phyloP scores from a whole-genome alignment of 176 grass and related monocot genomes.

The Bonia amplexicaulis region DNA sequence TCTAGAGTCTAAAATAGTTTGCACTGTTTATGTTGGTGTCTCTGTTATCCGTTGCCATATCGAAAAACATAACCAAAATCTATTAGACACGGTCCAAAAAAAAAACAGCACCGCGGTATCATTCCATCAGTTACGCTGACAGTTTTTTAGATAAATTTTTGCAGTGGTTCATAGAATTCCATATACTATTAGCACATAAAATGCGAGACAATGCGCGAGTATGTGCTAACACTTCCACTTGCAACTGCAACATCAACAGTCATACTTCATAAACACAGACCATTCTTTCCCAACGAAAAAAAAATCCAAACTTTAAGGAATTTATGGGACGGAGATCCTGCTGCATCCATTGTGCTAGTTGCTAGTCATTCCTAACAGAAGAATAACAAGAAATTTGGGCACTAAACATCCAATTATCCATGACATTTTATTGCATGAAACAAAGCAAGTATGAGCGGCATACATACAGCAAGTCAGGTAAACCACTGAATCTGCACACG shows the following conservation, averaged over 20 bases:
- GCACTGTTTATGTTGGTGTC: rapidly evolving
- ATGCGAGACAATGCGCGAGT: not conserved
- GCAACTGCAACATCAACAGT: not conserved
- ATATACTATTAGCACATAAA: not conserved
- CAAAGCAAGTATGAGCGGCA: not conserved
- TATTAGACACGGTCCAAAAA: no score
- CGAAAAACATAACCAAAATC: no score
- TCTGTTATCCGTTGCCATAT: no score
- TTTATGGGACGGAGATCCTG: not conserved
- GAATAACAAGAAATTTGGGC: not conserved
- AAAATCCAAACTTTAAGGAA: not conserved
- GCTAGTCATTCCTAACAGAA: not conserved
- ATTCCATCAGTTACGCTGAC: not conserved
- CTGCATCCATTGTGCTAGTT: not conserved
- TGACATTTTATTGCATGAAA: not conserved
- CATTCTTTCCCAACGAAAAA: not conserved
- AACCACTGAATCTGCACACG: not conserved
- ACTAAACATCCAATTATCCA: not conserved
- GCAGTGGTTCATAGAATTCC: not conserved
- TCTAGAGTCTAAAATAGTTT: rapidly evolving
- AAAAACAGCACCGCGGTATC: no score
- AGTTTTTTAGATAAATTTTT: not conserved
- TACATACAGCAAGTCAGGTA: not conserved
- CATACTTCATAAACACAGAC: not conserved
- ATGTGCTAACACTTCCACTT: not conserved